Base-by-base conservation (phyloP, 2,329 filamentous ascomycete species). In the Aciculosporium take region DNA sequence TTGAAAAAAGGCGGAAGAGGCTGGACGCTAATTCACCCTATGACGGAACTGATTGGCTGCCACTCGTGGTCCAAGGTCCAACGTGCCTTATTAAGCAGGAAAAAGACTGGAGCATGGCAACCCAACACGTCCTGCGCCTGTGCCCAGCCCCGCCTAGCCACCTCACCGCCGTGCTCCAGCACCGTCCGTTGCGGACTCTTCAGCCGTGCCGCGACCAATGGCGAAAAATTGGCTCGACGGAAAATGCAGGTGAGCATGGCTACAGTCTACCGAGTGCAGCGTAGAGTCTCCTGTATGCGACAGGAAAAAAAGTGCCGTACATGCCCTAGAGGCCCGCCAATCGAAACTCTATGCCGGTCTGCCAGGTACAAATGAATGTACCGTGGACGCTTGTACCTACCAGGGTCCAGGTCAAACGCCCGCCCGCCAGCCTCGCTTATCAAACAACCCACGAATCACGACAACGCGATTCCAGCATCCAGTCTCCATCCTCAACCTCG, bases 221-320 rank as follows among this genome's bases (percentile, higher is more conserved):
- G 5, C 12, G 9, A 13, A 28, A 28, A 12, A 21, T 3, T 25
- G 13, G 27, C 34, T 37, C 35, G 21, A 37, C 21, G 23, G 18
- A 2, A 12, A 2, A 1, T 7, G 47, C 51, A 45, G 47, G 52
- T 51, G 46, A 42, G 45, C 40, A 49, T n/a, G n/a, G n/a, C n/a
- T n/a, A n/a, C n/a, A n/a, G n/a, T n/a, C n/a, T n/a, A n/a, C n/a
- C n/a, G n/a, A n/a, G n/a, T n/a, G n/a, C n/a, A n/a, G n/a, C n/a
- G n/a, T n/a, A n/a, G n/a, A n/a, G n/a, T n/a, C n/a, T n/a, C n/a
- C n/a, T n/a, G n/a, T n/a, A n/a, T n/a, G n/a, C n/a, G n/a, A n/a
- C n/a, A 12, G 9, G 9, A 12, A 28, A 28, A 28, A 12, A 28
- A 28, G n/a, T n/a, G n/a, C n/a, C n/a, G n/a, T n/a, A n/a, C n/a